A percentile compares a stretch with the other conserved stretches of the same genome.
Evolutionary conservation across 1,139 yeast genomes (phyloP).

Genomic region (Yamadazyma kanchanaburiensis): DNA sequence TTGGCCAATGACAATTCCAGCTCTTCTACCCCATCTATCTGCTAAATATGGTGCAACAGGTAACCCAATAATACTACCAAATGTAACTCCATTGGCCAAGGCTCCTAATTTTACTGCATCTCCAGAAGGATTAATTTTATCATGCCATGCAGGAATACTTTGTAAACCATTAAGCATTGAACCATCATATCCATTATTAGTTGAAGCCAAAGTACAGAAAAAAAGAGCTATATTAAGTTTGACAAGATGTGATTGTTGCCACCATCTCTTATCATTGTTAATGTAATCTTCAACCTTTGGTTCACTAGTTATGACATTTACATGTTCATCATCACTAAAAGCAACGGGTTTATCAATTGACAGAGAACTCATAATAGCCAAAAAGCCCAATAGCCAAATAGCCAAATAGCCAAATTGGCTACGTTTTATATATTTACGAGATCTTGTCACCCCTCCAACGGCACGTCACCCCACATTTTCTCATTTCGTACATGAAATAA

Average conservation of each 20-base stretch:
- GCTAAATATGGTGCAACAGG: constrained; percentile 19
- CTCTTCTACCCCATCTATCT: constrained; percentile 34
- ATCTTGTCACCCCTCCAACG: background rate
- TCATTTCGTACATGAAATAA: too few species aligned
- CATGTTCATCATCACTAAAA: background rate
- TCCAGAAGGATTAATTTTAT: constrained; percentile 32
- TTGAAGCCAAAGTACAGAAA: constrained; percentile 40
- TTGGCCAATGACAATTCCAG: constrained; percentile 25
- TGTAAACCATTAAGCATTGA: constrained; percentile 52
- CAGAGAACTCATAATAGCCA: constrained; percentile 6
- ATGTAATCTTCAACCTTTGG: constrained; percentile 9
- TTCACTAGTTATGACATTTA: background rate
- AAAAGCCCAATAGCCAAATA: too few species aligned
- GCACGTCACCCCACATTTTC: too few species aligned
- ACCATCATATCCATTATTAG: constrained; percentile 52
- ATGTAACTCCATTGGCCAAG: constrained; percentile 30
- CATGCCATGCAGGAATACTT: constrained; percentile 33
- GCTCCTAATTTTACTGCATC: constrained; percentile 37
- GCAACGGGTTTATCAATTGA: constrained; percentile 5
- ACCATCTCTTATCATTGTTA: constrained; percentile 12
- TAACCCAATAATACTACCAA: constrained; percentile 20
- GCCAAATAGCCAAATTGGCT: too few species aligned
- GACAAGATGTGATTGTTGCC: constrained; percentile 29
- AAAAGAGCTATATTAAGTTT: constrained; percentile 33
- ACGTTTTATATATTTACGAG: constrained; percentile 1